phyloP scores from a whole-genome alignment of 305 asterid species.

The Solanum hybrid region DNA sequence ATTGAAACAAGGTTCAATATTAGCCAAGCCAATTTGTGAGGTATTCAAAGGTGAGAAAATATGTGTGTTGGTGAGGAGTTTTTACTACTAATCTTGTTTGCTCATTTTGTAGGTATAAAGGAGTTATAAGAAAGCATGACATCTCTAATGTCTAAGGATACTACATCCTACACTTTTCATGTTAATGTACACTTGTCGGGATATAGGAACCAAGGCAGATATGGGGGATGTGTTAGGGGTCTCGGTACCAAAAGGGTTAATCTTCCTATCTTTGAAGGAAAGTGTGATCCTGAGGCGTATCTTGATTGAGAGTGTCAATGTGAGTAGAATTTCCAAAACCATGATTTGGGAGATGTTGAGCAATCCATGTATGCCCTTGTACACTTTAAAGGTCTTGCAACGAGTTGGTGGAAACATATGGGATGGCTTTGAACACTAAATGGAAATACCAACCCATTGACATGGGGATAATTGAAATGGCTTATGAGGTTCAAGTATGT shows the following conservation, averaged over 20 bases:
- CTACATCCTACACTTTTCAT: neutral
- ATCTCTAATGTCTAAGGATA: neutral
- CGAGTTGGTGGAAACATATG: neutral
- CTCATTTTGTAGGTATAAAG: too few relatives aligned
- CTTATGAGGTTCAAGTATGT: neutral
- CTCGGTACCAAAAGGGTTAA: neutral
- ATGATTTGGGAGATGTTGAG: too few relatives aligned
- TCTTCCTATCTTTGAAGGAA: too few relatives aligned
- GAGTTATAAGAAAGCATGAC: neutral
- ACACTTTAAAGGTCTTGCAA: too few relatives aligned
- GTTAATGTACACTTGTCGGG: neutral
- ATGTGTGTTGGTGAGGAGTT: too few relatives aligned
- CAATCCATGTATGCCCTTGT: too few relatives aligned
- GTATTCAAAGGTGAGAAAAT: neutral
- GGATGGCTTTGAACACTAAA: too few relatives aligned
- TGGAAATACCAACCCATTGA: too few relatives aligned
- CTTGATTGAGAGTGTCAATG: too few relatives aligned
- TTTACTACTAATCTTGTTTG: neutral
- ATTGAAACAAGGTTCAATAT: neutral
- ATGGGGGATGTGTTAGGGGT: neutral
- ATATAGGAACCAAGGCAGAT: too few relatives aligned
- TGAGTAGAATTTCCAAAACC: too few relatives aligned
- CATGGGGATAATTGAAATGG: neutral
- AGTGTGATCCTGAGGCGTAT: too few relatives aligned
- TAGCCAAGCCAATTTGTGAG: neutral